Base-by-base conservation (phyloP, 108 stramenopile genomes). In the Pinguiococcus pyrenoidosus region DNA sequence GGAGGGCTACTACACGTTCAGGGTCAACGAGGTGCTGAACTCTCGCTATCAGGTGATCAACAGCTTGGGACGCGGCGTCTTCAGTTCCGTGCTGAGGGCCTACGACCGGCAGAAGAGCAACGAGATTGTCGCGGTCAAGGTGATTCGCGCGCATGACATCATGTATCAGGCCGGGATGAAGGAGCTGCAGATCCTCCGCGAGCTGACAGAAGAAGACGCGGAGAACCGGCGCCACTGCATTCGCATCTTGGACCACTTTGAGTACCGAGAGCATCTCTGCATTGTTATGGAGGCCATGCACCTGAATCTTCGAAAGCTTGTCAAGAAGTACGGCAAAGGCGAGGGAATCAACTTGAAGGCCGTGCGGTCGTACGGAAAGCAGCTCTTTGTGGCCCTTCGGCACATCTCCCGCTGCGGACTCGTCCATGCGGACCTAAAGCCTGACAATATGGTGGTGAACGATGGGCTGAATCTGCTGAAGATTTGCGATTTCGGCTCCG, bases 381-480 rank as follows among this genome's bases (percentile, higher is more conserved):
- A 99, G 51, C 64, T 99, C 27, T 56, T 99, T 29, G 62, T 66
- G 29, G 98, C 92, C 6, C 65, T 89, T 29, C 52, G 55, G 8
- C 87, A 88, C 53, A 64, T 99, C 41, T 64, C 83, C 29, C 54
- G 73, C 25, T 75, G 80, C 42, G 55, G 76, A 7, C 74, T 99
- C 4, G 81, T 96, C 20, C 98, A 99, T 70, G 84, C 89, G 6
- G 98, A 99, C 69, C 48, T 99, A 26, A 99, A 99, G 54, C 92
- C 89, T 8, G 94, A 99, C 69, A 99, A 99, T 56, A 96, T 99
- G 28, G 62, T 99, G 0, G 90, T 92, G 22, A 74, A 58, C 30
- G 80, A 63, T 29, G 84, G 89, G 51, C 85, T 87, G 53, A 64
- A 68, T 2, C 67, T 55, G 2, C 69, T 90, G 14, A 83, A 89